Evolutionary conservation across 73 alveolate genomes (phyloP), one percentile per base, ranked within the genome.

Genomic region (Paramecium bursaria): DNA sequence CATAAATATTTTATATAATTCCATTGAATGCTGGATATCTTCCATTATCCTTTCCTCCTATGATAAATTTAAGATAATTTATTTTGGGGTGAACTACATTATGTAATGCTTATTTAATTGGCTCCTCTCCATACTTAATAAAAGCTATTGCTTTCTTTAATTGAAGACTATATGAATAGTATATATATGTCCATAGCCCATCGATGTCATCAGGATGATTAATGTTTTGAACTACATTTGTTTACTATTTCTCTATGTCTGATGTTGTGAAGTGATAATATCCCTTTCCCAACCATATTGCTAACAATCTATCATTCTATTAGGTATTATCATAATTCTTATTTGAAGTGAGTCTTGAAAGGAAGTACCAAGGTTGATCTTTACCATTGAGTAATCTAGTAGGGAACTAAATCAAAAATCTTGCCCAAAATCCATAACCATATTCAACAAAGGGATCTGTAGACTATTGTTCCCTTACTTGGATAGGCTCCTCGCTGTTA

Each of bases 241-340:
- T 75, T 46, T 74, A 46, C 19, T 33, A 46, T 30, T 53, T 42
- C 6, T 53, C 82, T 2, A 42, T 9, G 27, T 23, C 44, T 19
- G 60, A 67, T 21, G 74, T 74, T 10, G 86, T 49, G 54, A 74
- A 74, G 75, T 74, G 86, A 74, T 74, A 74, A 17, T 23, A 74
- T 26, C 86, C 86, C 47, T 74, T 9, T 74, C 86, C 86, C 47
- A 39, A 67, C 82, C 82, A 67, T 21, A 67, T 67, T 13, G 82
- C 82, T 10, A 67, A 42, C 21, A 57, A 39, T 67, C 82, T 67
- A 21, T 67, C 82, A 39, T 57, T 57, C 82, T 39, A 39, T 5
- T 39, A 35, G 22, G 27, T 42, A 19, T 67, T 47, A 25, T 31
- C 10, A n/a, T 67, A 67, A 21, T 67, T 42, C 22, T 67, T 47